Evolutionary conservation across 1,284 basidiomycete genomes (phyloP), one percentile per base, ranked within the genome.

Genomic region (Fistulina hepatica): DNA sequence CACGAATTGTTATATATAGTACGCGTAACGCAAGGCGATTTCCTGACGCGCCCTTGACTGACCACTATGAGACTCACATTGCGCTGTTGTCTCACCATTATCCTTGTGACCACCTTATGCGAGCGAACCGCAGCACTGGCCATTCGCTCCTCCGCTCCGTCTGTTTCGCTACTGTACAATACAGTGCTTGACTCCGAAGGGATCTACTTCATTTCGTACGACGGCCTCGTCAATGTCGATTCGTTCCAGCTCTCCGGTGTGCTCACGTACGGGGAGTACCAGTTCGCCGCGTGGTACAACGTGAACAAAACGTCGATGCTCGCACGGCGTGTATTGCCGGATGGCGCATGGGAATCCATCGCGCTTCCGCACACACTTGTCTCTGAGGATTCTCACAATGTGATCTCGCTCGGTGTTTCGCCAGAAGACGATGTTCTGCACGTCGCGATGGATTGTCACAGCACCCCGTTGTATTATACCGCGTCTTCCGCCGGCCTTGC

Each of bases 201-300:
- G 10, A 51, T 65, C 27, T 66, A 60, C 47, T 65, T 65, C 41
- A 48, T 65, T 28, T 64, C 61, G 2, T 66, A 55, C 38, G 64
- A 66, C 39, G 63, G 63, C 12, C 54, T 66, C 26, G 60, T 66
- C 31, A 65, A 64, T 40, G 58, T 63, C 44, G 59, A 66, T 48
- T 61, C 60, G 4, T 66, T 66, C 54, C 63, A 65, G 34, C 51
- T 60, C 12, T 62, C 60, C 11, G 61, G 48, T 6, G 57, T 64
- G 1, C 45, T 64, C 15, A 60, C 64, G 3, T 55, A 58, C 43
- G 46, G 49, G 11, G 54, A 50, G 41, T 64, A 50, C 36, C 64
- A 66, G 52, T 66, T 52, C 40, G 59, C 58, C 22, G 62, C 49
- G 2, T 66, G 64, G 64, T 66, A 64, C 43, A 65, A 61, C 1